A percentile compares a stretch with the other conserved stretches of the same genome.
Conservation (phyloP, 2,329 filamentous ascomycete genomes). For the Talaromyces albobiverticillius region DNA sequence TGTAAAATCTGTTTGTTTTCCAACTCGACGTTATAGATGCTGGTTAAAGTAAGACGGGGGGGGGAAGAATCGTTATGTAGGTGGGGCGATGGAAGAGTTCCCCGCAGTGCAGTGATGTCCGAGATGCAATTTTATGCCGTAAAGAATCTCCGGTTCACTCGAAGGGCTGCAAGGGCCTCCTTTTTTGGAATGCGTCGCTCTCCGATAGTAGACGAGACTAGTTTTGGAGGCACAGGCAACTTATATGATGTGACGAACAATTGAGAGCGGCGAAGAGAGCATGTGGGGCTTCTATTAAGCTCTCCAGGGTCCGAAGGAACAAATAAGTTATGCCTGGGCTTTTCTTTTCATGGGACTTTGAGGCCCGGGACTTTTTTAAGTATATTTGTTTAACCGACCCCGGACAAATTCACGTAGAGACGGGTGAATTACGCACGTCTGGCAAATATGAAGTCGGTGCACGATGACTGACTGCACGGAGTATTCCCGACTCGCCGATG, state of each 20-base stretch:
- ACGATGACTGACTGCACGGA: no score
- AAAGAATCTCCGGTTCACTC: neutral
- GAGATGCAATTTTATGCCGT: neutral
- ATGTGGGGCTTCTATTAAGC: neutral
- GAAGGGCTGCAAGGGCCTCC: neutral
- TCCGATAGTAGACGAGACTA: neutral
- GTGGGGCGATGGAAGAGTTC: neutral
- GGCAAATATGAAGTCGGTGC: no score
- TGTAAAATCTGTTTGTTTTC: neutral
- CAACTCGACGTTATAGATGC: neutral
- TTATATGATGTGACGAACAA: neutral
- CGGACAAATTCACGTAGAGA: no score
- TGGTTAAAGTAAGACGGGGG: neutral
- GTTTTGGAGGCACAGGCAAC: neutral
- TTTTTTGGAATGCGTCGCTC: neutral
- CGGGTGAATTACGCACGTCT: no score
- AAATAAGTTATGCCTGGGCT: no score
- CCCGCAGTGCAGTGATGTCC: constrained; percentile 12
- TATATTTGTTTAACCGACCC: no score
- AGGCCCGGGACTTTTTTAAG: no score
- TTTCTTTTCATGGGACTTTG: no score
- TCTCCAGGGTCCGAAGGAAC: neutral
- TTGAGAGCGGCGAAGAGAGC: neutral
- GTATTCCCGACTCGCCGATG: no score
- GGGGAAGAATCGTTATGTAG: constrained; percentile 5